phyloP scores from a whole-genome alignment of 2,329 filamentous ascomycete species.

The Cercospora nicotianae region DNA sequence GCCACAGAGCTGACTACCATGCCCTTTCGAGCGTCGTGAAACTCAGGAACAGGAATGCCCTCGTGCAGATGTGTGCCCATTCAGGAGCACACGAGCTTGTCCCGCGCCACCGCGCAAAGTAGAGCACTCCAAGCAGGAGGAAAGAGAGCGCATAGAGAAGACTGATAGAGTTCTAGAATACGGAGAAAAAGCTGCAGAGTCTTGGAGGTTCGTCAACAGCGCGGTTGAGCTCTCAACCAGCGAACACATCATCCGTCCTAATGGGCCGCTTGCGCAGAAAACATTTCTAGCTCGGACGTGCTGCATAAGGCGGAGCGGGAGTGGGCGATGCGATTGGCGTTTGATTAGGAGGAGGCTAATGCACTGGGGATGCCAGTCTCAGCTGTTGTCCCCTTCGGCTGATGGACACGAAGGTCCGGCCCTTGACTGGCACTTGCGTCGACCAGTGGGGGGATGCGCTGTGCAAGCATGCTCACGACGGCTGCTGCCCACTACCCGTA shows the following conservation, averaged over 20 bases:
- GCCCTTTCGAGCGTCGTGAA: constrained; percentile 16
- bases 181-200: neutral
- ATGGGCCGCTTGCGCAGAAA: constrained; percentile 18
- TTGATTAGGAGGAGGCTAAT: constrained; percentile 10
- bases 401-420: constrained; percentile 9
- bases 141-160: neutral
- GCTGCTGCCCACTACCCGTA: constrained; percentile 15
- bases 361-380: constrained; percentile 16
- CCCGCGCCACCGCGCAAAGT: neutral
- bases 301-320: constrained; percentile 20
- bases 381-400: constrained; percentile 10
- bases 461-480: constrained; percentile 10
- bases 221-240: constrained; percentile 11
- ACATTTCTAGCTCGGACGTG: constrained; percentile 15
- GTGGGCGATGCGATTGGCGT: constrained; percentile 21
- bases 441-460: constrained; percentile 10
- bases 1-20: constrained; percentile 7
- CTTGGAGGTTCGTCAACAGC: neutral
- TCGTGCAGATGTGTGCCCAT: constrained; percentile 10
- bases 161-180: neutral
- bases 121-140: neutral
- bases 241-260: constrained; percentile 11
- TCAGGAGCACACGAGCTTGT: constrained; percentile 3
- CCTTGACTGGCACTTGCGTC: constrained; percentile 18
- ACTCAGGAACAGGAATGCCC: constrained; percentile 20